These are phyloP conservation scores for Nakazawaea holstii DNA, from an alignment of 805 yeast genomes.

Conservation along the genomic window DNA sequence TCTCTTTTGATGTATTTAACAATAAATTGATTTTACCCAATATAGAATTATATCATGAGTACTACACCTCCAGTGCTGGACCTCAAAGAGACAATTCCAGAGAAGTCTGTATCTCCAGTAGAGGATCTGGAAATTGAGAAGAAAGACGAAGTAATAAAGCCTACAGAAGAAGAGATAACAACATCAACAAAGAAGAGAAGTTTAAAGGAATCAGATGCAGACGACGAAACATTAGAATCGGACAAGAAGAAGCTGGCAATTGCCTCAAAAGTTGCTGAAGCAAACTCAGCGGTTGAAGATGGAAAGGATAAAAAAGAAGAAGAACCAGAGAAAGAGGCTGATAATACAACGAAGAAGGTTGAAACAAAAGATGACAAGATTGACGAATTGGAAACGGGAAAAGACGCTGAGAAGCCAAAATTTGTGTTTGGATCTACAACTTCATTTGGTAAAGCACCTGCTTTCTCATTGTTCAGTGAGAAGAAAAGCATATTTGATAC, in stretches of 20 bases:
- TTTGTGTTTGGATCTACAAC: slow-evolving; percentile 55
- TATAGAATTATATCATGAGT: too few relatives aligned
- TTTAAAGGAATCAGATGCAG: background rate
- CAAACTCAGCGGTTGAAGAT: background rate
- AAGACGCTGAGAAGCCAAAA: slow-evolving; percentile 24
- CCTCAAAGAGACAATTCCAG: background rate
- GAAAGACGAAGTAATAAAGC: background rate
- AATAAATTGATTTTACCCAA: too few relatives aligned
- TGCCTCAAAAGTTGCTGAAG: slow-evolving; percentile 6
- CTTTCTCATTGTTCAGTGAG: slow-evolving; percentile 28
- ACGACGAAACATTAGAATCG: slow-evolving; percentile 14
- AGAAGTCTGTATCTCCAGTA: too few relatives aligned
- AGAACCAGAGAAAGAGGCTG: slow-evolving; percentile 12
- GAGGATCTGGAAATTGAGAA: slow-evolving; percentile 4
- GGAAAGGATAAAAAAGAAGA: slow-evolving; percentile 12
- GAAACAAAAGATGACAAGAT: slow-evolving; percentile 5
- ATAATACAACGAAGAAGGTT: slow-evolving; percentile 6
- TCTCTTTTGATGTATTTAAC: too few relatives aligned
- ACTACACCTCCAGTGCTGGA: too few relatives aligned
- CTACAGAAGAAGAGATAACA: slow-evolving; percentile 5
- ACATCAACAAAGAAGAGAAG: slow-evolving; percentile 1
- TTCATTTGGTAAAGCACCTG: slow-evolving; percentile 39
- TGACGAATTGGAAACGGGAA: too few relatives aligned
- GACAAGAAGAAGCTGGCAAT: background rate
- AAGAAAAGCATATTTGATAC: slow-evolving; percentile 29